Evolutionary conservation across 2,329 filamentous ascomycete species (phyloP), one percentile per base, ranked within the genome.

Genomic region (Incumbomyces delicatus): DNA sequence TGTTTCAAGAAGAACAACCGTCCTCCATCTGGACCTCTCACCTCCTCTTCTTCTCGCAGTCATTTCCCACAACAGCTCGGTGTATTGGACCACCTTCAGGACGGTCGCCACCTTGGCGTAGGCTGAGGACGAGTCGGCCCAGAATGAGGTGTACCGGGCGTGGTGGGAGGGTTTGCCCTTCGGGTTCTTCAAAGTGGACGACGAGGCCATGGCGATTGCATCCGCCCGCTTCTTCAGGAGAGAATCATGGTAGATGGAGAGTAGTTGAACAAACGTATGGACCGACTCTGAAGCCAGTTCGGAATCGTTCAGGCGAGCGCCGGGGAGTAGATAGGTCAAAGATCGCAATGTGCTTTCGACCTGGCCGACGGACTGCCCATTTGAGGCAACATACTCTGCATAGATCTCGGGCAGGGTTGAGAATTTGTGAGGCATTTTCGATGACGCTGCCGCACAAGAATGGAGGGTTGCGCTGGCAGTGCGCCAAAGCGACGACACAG

Each of bases 21-120:
- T 80, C 43, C 86, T 81, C 92, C 92, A 98, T 27, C 88, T 79
- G 20, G 83, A 68, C 59, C 77, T 80, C 64, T 94, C 77, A 37
- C 84, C 88, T 14, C 87, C 85, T 52, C 81, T 81, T 41, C 90
- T 77, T 66, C 94, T 94, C 22, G 89, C 89, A 22, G 85, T 79
- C 92, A 98, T 98, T 64, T 98, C 92, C 77, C 90, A 92, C n/a
- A 98, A 70, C 27, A 98, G 72, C 67, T 98, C 87, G 0, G 89
- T 95, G 62, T 96, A 96, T 56, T 92, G 85, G 20, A 95, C 85
- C 68, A 94, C 84, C 62, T 94, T 87, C 41, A 98, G 71, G 3
- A 88, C 71, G 53, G 89, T 75, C 34, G 90, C 89, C 46, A 94
- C 79, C 49, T 85, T 78, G 49, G 83, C 79, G 65, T 98, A 98